Base-by-base conservation (phyloP, 1,284 basidiomycete species). In the Puccinia polysora region DNA sequence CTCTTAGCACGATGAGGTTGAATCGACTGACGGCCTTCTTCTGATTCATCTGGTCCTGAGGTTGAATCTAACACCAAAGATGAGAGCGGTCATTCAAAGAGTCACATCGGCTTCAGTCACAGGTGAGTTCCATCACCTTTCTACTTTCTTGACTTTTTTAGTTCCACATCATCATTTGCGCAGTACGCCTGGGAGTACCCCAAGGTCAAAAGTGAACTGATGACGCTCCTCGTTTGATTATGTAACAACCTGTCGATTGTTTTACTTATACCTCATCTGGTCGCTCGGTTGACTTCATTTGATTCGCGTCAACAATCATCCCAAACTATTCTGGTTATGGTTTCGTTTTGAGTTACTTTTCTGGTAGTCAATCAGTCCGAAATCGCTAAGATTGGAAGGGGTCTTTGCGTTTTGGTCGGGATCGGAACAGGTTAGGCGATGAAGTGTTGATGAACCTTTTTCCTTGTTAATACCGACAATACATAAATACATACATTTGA, bases 371-470 rank as follows among this genome's bases (percentile, higher is more conserved):
- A 90, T 75, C 84, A 82, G 73, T 83, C 86, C 75, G 81, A 85
- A 28, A 86, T 95, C 74, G 90, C 90, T 6, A 84, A 85, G 36
- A 94, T 94, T 75, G 87, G 87, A 12, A 83, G 83, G 75, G 92
- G 91, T 0, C 82, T 95, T 20, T 88, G 94, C 85, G 88, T 93
- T 34, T 85, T 95, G 18, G 86, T 95, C 47, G 92, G 91, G 34
- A 89, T 95, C 75, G 89, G 88, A 58, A 83, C 83, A 80, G 89
- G 90, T 90, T 81, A 78, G 83, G n/a, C n/a, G n/a, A n/a, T n/a
- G n/a, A n/a, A n/a, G n/a, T n/a, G n/a, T n/a, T n/a, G n/a, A n/a
- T n/a, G n/a, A n/a, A n/a, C n/a, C n/a, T n/a, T n/a, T n/a, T 77
- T 43, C n/a, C 28, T 43, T 7, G 12, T 47, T 43, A 45, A 56